These are phyloP conservation scores for Sphagnum contortum DNA, from an alignment of 225 moss, liverwort and hornwort genomes.

Conservation along the genomic window DNA sequence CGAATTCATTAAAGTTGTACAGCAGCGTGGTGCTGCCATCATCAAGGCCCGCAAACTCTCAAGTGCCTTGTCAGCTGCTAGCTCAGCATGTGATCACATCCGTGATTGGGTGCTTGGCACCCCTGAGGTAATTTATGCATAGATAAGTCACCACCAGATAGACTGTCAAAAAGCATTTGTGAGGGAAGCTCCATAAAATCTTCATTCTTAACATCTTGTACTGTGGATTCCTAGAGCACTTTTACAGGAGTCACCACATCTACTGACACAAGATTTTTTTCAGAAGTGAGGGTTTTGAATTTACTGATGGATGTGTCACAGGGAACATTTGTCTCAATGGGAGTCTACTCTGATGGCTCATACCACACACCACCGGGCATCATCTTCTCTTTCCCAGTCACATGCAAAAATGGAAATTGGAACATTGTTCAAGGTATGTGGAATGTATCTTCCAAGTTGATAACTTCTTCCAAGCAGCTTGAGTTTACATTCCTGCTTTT, in stretches of 20 bases:
- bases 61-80: conserved; percentile 95
- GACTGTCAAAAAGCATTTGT: too few relatives aligned
- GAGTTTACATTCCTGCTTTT: too few relatives aligned
- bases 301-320: conserved; percentile 5
- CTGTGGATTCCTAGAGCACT: too few relatives aligned
- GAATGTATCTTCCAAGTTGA: too few relatives aligned
- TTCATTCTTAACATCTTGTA: too few relatives aligned
- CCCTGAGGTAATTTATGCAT: conserved; percentile 48
- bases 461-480: too few relatives aligned
- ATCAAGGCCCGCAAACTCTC: conserved; percentile 99
- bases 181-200: too few relatives aligned
- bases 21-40: conserved; percentile 94
- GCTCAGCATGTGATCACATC: conserved; percentile 96
- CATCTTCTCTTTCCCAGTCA: conserved; percentile 90
- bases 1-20: conserved; percentile 90
- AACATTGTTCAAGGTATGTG: conserved; percentile 66
- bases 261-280: too few relatives aligned
- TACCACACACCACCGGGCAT: conserved; percentile 74
- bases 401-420: conserved; percentile 76
- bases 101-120: conserved; percentile 96
- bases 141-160: too few relatives aligned
- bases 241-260: too few relatives aligned
- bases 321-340: conserved; percentile 93
- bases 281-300: too few relatives aligned
- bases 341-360: conserved; percentile 96